Percentiles rank a stretch among this genome's conserved stretches.
Evolutionary conservation across 208 protist species (phyloP).

Genomic region (Endotrypanum monterogeii): DNA sequence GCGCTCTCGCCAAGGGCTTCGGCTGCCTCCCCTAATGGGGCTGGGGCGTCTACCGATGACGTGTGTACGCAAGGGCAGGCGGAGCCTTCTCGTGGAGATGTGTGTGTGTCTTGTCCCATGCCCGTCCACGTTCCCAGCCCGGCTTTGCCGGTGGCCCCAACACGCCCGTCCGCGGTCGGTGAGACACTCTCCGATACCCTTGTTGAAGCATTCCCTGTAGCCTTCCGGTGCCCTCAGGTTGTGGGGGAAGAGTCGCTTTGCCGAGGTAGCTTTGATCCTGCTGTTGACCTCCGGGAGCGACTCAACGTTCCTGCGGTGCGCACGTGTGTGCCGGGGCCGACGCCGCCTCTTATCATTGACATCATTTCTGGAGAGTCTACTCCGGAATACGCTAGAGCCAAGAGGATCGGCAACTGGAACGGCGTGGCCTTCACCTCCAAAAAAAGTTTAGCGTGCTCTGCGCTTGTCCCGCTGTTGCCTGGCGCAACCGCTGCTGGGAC

Average conservation of each 20-base stretch:
- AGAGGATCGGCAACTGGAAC: neutral
- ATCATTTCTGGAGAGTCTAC: neutral
- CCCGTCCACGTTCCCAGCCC: neutral
- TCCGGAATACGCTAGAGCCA: neutral
- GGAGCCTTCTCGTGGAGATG: constrained; percentile 3
- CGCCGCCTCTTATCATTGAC: constrained; percentile 27
- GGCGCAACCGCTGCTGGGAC: neutral
- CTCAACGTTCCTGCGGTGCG: neutral
- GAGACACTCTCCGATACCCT: neutral
- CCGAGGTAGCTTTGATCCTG: neutral
- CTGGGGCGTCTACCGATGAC: neutral
- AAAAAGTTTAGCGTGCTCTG: constrained; percentile 1
- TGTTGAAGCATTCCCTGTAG: constrained; percentile 3
- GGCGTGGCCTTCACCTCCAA: constrained; percentile 1
- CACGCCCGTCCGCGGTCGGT: neutral
- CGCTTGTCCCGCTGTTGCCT: neutral
- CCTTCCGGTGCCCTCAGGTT: constrained; percentile 16
- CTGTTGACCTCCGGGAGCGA: neutral
- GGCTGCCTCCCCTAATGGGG: constrained; percentile 4
- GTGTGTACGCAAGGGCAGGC: constrained; percentile 13
- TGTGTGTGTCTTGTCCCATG: constrained; percentile 7
- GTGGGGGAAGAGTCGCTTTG: neutral
- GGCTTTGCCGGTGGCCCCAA: neutral
- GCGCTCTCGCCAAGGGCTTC: neutral
- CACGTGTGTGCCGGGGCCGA: constrained; percentile 7